These are phyloP conservation scores for Cystobasidiopsis lactophilus DNA, from an alignment of 768 basidiomycete species.

Conservation along the genomic window DNA sequence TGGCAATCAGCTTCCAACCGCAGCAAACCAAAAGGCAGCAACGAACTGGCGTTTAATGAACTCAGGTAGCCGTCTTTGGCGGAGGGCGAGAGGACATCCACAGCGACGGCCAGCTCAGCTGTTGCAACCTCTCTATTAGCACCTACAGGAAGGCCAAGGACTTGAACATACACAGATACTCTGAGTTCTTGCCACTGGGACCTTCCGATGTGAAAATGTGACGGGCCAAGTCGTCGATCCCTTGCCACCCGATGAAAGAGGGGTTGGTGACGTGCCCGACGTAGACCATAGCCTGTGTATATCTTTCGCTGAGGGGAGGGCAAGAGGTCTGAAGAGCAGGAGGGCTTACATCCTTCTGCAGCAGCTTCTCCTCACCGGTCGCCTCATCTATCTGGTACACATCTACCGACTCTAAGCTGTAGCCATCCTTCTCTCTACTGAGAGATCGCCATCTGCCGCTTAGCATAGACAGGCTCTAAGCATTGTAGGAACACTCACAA, in stretches of 20 bases:
- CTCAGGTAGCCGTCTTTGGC: background rate
- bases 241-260: background rate
- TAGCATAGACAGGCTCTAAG: no score
- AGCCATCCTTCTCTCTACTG: slow-evolving; percentile 10
- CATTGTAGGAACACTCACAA: background rate
- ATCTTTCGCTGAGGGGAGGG: background rate
- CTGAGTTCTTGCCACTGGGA: background rate
- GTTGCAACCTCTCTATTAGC: background rate
- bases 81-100: background rate
- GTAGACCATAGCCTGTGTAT: background rate
- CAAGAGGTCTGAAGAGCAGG: background rate
- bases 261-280: background rate
- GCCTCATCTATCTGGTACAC: slow-evolving; percentile 2
- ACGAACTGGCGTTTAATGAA: no score
- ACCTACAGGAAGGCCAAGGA: background rate
- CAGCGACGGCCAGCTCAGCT: background rate
- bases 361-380: background rate
- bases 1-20: no score
- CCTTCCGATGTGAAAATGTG: background rate
- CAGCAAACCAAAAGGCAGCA: no score
- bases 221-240: background rate
- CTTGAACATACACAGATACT: background rate
- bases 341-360: slow-evolving; percentile 1
- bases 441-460: no score
- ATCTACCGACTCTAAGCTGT: slow-evolving; percentile 3